phyloP scores from a whole-genome alignment of 352 stramenopile genomes.

The Phytopythium chamaehyphon region DNA sequence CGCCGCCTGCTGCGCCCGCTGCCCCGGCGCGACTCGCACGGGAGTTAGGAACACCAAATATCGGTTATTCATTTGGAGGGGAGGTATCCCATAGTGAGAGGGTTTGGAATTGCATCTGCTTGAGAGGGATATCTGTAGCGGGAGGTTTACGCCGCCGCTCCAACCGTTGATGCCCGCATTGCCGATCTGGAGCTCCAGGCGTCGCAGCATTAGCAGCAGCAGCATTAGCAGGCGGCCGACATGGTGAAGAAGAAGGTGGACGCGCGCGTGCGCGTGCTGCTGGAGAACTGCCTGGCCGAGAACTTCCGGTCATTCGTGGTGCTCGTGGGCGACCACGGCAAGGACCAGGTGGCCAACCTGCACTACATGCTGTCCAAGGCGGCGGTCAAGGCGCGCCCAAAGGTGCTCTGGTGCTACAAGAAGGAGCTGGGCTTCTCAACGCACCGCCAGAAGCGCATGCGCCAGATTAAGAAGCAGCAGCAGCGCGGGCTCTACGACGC shows the following conservation, averaged over 20 bases:
- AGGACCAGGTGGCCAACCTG: slow-evolving; percentile 99
- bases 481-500: slow-evolving; percentile 91
- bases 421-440: slow-evolving; percentile 99
- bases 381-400: slow-evolving; percentile 92
- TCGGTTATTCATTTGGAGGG: too few species aligned
- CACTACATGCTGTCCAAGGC: slow-evolving; percentile 98
- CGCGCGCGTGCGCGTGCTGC: slow-evolving; percentile 95
- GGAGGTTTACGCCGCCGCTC: too few species aligned
- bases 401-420: slow-evolving; percentile 99
- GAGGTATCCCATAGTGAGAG: too few species aligned
- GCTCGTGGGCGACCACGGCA: slow-evolving; percentile 98
- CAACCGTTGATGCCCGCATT: too few species aligned
- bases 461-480: slow-evolving; percentile 95
- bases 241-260: slow-evolving; percentile 99
- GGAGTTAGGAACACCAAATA: too few species aligned
- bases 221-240: background rate
- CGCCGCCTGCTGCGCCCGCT: slow-evolving; percentile 31
- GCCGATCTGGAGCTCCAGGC: slow-evolving; percentile 2
- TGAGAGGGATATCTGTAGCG: too few species aligned
- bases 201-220: slow-evolving; percentile 2
- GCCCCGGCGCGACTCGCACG: slow-evolving; percentile 16
- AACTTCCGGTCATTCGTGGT: slow-evolving; percentile 97
- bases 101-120: too few species aligned
- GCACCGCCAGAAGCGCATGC: slow-evolving; percentile 93
- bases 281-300: slow-evolving; percentile 96